Base-by-base conservation (phyloP, 805 yeast species). In the Candida nanaspora region DNA sequence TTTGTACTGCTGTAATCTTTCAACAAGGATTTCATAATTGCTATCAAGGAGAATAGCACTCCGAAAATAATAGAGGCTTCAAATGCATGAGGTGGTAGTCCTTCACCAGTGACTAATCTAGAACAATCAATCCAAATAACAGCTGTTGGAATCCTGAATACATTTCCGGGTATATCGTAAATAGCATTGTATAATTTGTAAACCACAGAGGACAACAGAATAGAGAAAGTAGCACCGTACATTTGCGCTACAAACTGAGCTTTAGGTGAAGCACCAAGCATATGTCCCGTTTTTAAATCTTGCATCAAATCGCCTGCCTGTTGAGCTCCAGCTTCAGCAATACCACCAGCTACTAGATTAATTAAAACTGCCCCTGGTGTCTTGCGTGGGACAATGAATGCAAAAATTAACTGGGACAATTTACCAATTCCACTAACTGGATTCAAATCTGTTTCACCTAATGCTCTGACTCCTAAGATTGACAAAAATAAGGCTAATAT, bases 271-370 rank as follows among this genome's bases (percentile, higher is more conserved):
- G 98, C 97, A 14, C 95, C 95, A 2, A 91, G 55, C 40, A 91
- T 61, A 61, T 86, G 91, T 0, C 98, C 98, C 0, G 98, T 89
- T 59, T 93, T 93, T 50, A 91, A 69, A 63, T 93, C 98, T 65
- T 91, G 98, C 95, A 93, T 86, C 55, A 91, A 69, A 62, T 91
- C 98, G 25, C 98, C 98, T 2, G 98, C 97, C 63, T 91, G 98
- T 64, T 93, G 98, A 2, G 98, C 96, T 8, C 98, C 98, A 0
- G 98, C 97, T 64, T 91, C 98, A 1, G 98, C 94, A 33, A 91
- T 80, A 13, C 96, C 98, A 15, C 98, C 98, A 4, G 97, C 96
- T 1, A 91, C 83, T 37, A 91, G 66, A 56, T 91, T 93, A 35
- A 87, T 78, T 32, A 91, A 64, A 5, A 93, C 86, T 10, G 87